These are phyloP conservation scores for Chalciporus piperatus DNA, from an alignment of 768 basidiomycete genomes.

Conservation along the genomic window DNA sequence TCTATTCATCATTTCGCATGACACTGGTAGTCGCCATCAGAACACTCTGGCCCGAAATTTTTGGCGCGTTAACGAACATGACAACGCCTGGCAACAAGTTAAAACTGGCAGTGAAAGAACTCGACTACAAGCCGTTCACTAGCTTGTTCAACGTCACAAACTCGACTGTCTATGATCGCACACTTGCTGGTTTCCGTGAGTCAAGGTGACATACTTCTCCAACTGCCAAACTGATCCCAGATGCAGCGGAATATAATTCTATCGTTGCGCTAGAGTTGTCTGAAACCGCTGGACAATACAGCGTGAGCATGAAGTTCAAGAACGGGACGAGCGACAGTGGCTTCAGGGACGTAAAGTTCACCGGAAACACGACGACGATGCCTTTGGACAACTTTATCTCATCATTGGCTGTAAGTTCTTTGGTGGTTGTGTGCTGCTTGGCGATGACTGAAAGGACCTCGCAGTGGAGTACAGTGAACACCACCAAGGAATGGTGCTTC, in stretches of 20 bases:
- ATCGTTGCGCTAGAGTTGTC: slow-evolving; percentile 70
- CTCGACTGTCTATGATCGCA: slow-evolving; percentile 52
- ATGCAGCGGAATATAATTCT: slow-evolving; percentile 65
- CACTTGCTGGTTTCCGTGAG: slow-evolving; percentile 49
- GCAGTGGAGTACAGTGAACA: slow-evolving; percentile 27
- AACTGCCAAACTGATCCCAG: too few relatives aligned
- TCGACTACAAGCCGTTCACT: slow-evolving; percentile 87
- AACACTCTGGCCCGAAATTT: slow-evolving; percentile 68
- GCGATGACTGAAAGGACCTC: neutral
- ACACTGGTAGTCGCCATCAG: slow-evolving; percentile 65
- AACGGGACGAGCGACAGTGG: slow-evolving; percentile 60
- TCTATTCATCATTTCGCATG: neutral
- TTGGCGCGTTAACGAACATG: slow-evolving; percentile 71
- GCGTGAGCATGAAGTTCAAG: slow-evolving; percentile 78
- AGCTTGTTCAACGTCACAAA: slow-evolving; percentile 80
- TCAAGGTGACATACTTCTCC: too few relatives aligned
- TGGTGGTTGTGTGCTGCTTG: too few relatives aligned
- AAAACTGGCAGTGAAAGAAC: slow-evolving; percentile 70
- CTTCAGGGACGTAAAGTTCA: slow-evolving; percentile 35
- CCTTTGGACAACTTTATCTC: slow-evolving; percentile 58
- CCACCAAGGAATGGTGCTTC: slow-evolving; percentile 33
- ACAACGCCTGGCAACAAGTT: slow-evolving; percentile 70
- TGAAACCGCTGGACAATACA: slow-evolving; percentile 60
- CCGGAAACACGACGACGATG: too few relatives aligned
- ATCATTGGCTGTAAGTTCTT: neutral